These are phyloP conservation scores for Eucalyptus regnans DNA, from an alignment of 345 rosid genomes.

Conservation along the genomic window DNA sequence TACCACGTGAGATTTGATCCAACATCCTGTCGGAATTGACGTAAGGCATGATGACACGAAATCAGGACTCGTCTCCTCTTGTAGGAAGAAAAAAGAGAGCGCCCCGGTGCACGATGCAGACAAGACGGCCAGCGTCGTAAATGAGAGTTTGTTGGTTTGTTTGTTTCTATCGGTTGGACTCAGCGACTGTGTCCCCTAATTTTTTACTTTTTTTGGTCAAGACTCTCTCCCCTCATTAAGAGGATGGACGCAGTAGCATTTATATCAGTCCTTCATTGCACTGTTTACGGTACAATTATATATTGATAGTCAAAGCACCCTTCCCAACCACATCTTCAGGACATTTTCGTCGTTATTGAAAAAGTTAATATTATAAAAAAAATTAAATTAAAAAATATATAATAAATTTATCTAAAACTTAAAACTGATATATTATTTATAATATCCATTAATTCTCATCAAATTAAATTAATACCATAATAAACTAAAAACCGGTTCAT, in stretches of 20 bases:
- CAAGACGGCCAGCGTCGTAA: not conserved
- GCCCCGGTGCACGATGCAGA: not conserved
- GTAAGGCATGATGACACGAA: not conserved
- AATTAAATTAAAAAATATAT: accelerated
- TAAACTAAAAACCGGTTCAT: not conserved
- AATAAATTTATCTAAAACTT: not conserved
- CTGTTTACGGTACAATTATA: not conserved
- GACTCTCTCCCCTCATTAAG: not conserved
- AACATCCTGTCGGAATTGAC: not conserved
- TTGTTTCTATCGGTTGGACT: not conserved
- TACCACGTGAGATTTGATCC: not conserved
- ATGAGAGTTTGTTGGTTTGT: not conserved
- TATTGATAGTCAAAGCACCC: not conserved
- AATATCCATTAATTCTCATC: not conserved
- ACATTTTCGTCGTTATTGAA: not conserved
- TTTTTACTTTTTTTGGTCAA: too few relatives aligned
- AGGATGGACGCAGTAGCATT: not conserved
- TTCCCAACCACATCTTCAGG: not conserved
- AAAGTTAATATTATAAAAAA: not conserved
- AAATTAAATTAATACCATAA: not conserved
- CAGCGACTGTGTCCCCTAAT: not conserved
- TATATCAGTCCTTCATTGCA: not conserved
- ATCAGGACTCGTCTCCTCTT: not conserved
- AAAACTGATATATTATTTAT: too few relatives aligned
- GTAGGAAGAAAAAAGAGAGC: not conserved